These are phyloP conservation scores for Colletotrichum brevisporum DNA, from an alignment of 2,329 filamentous ascomycete species.

Conservation along the genomic window DNA sequence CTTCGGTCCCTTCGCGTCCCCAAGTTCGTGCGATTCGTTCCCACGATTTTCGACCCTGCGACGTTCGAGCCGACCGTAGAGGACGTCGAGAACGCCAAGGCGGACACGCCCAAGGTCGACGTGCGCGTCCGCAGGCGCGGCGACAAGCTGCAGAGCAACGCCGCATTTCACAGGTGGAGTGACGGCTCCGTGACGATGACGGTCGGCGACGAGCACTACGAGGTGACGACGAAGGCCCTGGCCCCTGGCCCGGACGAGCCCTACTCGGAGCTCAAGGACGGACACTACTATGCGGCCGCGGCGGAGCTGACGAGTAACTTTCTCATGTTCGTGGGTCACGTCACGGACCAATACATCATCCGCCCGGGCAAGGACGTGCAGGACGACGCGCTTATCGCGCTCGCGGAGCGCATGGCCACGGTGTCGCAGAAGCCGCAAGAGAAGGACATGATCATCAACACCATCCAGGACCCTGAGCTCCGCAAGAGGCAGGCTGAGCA, in stretches of 20 bases:
- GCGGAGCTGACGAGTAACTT: constrained; percentile 78
- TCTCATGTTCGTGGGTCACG: constrained; percentile 80
- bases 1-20: constrained; percentile 80
- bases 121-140: constrained; percentile 79
- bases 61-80: constrained; percentile 74
- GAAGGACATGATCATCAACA: constrained; percentile 77
- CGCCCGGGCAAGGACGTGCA: constrained; percentile 76
- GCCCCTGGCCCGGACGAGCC: constrained; percentile 72
- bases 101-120: constrained; percentile 73
- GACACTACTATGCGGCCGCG: constrained; percentile 82
- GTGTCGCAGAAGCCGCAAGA: constrained; percentile 70
- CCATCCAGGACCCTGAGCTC: constrained; percentile 81
- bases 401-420: constrained; percentile 77
- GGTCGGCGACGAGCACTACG: constrained; percentile 83
- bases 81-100: constrained; percentile 66
- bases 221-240: constrained; percentile 78
- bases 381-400: constrained; percentile 78
- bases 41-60: constrained; percentile 75
- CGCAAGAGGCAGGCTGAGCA: constrained; percentile 81
- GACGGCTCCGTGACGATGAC: constrained; percentile 83
- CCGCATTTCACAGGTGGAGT: constrained; percentile 82
- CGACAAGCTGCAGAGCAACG: constrained; percentile 80
- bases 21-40: constrained; percentile 78
- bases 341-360: constrained; percentile 80
- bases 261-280: constrained; percentile 78